These are phyloP conservation scores for Roridomyces roridus DNA, from an alignment of 768 basidiomycete genomes.

Conservation along the genomic window DNA sequence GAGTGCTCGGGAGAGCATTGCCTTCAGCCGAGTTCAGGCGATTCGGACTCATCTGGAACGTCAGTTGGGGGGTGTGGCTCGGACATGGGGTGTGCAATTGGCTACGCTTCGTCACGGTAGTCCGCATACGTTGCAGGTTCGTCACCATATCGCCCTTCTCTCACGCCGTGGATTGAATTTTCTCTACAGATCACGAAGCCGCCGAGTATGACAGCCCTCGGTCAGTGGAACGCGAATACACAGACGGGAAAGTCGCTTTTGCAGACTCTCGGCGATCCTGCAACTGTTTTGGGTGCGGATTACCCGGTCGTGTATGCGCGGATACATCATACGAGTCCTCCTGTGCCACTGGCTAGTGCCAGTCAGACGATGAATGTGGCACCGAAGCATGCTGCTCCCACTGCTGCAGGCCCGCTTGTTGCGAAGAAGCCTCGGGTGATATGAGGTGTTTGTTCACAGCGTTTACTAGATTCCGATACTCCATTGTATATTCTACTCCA, in stretches of 20 bases:
- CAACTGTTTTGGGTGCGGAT: slow-evolving; percentile 11
- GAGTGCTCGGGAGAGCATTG: neutral
- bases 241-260: slow-evolving; percentile 10
- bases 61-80: neutral
- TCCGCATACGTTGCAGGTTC: slow-evolving; percentile 21
- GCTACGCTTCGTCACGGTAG: slow-evolving; percentile 3
- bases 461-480: too few species aligned
- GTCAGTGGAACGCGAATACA: slow-evolving; percentile 18
- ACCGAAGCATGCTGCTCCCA: neutral
- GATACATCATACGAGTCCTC: slow-evolving; percentile 4
- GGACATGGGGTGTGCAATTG: slow-evolving; percentile 15
- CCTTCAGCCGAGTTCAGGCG: neutral
- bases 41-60: slow-evolving; percentile 22
- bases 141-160: neutral
- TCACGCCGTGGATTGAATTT: neutral
- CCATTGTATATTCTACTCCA: too few species aligned
- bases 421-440: slow-evolving; percentile 11
- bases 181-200: slow-evolving; percentile 22
- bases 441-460: too few species aligned
- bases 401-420: neutral
- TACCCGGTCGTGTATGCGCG: slow-evolving; percentile 6
- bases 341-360: slow-evolving; percentile 8
- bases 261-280: slow-evolving; percentile 12
- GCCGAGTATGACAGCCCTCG: slow-evolving; percentile 21
- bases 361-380: slow-evolving; percentile 11